These are phyloP conservation scores for Globisporangium sylvaticum DNA, from an alignment of 352 stramenopile species.

Conservation along the genomic window DNA sequence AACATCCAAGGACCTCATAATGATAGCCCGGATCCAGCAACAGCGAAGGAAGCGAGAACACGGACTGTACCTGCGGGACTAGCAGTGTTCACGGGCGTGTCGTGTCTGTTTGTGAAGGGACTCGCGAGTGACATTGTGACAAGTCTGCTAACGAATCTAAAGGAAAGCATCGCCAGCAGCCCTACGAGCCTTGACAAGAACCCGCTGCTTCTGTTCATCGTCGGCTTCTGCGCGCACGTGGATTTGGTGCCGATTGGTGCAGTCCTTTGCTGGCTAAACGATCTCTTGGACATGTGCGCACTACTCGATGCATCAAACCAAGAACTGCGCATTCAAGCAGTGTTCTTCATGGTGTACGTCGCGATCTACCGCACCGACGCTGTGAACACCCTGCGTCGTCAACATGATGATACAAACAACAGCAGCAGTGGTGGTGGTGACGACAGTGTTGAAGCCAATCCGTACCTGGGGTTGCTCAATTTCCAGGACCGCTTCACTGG, in stretches of 20 bases:
- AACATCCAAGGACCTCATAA: not conserved
- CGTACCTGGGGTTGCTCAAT: slow-evolving; percentile 14
- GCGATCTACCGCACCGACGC: slow-evolving; percentile 25
- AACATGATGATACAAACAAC: not conserved
- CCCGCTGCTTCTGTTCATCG: slow-evolving; percentile 23
- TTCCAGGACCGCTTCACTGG: slow-evolving; percentile 35
- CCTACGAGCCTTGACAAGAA: not conserved
- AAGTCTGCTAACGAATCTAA: slow-evolving; percentile 13
- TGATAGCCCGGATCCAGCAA: not conserved
- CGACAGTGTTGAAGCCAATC: not conserved
- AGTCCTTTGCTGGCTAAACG: slow-evolving; percentile 25
- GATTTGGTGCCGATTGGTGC: slow-evolving; percentile 29
- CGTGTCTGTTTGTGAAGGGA: slow-evolving; percentile 43
- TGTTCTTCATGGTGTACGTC: slow-evolving; percentile 43
- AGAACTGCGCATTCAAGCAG: not conserved
- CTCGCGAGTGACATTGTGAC: slow-evolving; percentile 25
- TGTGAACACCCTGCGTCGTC: not conserved
- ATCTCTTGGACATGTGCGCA: slow-evolving; percentile 26
- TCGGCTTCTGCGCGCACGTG: slow-evolving; percentile 41
- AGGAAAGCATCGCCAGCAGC: not conserved
- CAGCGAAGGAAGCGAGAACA: not conserved
- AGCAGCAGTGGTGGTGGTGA: not conserved
- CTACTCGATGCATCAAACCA: not conserved
- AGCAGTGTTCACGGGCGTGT: slow-evolving; percentile 29
- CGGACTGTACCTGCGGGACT: slow-evolving; percentile 13